phyloP scores from a whole-genome alignment of 176 grass and related monocot genomes.

The Areca catechu region DNA sequence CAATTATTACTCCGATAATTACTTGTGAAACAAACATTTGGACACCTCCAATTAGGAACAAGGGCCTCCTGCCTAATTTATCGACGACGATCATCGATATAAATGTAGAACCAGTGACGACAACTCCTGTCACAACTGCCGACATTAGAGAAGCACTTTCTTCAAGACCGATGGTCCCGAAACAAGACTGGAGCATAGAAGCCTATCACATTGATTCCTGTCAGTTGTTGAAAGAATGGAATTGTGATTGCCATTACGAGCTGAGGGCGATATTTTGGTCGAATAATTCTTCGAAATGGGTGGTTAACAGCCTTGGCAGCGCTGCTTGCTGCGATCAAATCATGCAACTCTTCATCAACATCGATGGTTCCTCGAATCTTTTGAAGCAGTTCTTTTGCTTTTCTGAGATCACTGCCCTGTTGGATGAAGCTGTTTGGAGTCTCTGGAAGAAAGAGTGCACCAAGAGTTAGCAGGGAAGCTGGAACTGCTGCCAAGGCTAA shows the following conservation, averaged over 20 bases:
- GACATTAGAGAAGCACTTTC: not conserved
- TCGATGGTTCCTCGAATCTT: no score
- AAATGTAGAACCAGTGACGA: not conserved
- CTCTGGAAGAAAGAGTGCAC: no score
- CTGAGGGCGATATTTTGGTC: no score
- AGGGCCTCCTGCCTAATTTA: not conserved
- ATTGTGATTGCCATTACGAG: no score
- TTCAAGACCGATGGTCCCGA: not conserved
- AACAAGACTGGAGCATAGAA: conserved; percentile 1
- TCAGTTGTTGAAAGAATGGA: no score
- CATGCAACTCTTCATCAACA: no score
- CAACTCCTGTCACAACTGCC: not conserved
- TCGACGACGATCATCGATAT: not conserved
- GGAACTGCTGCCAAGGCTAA: conserved; percentile 44
- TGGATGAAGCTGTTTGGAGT: no score
- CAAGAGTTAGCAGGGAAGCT: conserved; percentile 34
- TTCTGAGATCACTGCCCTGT: no score
- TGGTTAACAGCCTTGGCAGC: no score
- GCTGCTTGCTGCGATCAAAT: no score
- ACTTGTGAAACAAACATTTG: not conserved
- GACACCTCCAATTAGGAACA: not conserved
- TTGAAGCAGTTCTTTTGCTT: no score
- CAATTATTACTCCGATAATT: not conserved
- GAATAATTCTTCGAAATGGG: no score
- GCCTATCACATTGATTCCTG: conserved; percentile 4